Percentiles rank a stretch among this genome's conserved stretches.
Evolutionary conservation across 352 stramenopile species (phyloP).

Genomic region (Pythium brachiatum): DNA sequence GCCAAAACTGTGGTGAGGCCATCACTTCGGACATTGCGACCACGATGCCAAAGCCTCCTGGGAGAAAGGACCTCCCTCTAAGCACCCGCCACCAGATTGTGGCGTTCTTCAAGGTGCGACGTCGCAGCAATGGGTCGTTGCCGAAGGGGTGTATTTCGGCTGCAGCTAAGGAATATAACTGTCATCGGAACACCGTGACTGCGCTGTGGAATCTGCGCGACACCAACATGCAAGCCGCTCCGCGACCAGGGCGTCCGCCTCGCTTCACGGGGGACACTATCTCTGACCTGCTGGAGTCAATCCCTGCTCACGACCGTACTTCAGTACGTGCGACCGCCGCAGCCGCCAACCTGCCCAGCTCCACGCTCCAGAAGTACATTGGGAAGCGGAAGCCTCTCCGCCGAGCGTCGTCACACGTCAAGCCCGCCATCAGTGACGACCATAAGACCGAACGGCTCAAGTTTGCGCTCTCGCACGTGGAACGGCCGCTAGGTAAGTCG

Average conservation of each 20-base stretch:
- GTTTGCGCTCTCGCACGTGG: conserved; percentile 4
- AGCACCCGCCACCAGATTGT: not conserved
- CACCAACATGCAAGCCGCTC: no score
- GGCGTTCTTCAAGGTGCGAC: not conserved
- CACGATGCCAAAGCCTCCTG: not conserved
- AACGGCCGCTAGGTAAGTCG: conserved; percentile 12
- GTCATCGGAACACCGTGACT: not conserved
- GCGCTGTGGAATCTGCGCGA: not conserved
- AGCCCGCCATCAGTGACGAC: conserved; percentile 4
- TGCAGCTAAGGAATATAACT: not conserved
- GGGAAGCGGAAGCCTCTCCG: conserved; percentile 11
- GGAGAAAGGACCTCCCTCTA: not conserved
- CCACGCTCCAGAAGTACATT: conserved; percentile 18
- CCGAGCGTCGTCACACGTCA: not conserved
- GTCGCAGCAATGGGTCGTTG: not conserved
- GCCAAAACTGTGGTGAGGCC: no score
- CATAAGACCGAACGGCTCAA: conserved; percentile 6
- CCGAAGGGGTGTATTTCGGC: not conserved
- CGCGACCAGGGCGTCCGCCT: no score
- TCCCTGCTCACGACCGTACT: not conserved
- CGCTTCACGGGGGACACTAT: not conserved
- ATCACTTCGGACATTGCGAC: not conserved
- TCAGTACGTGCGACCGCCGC: conserved; percentile 1
- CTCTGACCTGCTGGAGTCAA: not conserved
- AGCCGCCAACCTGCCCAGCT: not conserved